These are phyloP conservation scores for Populus ilicifolia DNA, from an alignment of 345 rosid species.

Conservation along the genomic window DNA sequence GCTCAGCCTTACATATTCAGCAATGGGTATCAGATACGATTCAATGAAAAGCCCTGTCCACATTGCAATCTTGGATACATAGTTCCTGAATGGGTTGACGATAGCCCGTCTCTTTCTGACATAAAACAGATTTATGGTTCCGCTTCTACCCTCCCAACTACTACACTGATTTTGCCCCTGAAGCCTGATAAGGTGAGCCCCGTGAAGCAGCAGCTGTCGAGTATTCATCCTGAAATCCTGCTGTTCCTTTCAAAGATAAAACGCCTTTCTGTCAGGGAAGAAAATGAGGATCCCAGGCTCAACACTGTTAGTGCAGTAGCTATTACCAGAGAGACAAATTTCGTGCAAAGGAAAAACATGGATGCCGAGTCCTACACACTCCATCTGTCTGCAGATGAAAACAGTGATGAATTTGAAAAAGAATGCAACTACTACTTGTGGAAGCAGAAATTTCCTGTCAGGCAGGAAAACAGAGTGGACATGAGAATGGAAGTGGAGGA, in stretches of 20 bases:
- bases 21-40: slow-evolving; percentile 33
- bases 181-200: slow-evolving; percentile 57
- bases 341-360: slow-evolving; percentile 55
- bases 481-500: slow-evolving; percentile 65
- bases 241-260: slow-evolving; percentile 63
- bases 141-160: slow-evolving; percentile 45
- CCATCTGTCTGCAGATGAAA: slow-evolving; percentile 46
- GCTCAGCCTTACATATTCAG: slow-evolving; percentile 57
- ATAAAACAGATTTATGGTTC: slow-evolving; percentile 50
- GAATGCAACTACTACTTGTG: slow-evolving; percentile 62
- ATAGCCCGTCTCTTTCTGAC: slow-evolving; percentile 42
- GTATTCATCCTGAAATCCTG: slow-evolving; percentile 62
- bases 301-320: slow-evolving; percentile 47
- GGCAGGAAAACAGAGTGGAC: slow-evolving; percentile 46
- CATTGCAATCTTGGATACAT: slow-evolving; percentile 60
- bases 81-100: slow-evolving; percentile 80
- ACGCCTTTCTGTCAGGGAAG: slow-evolving; percentile 57
- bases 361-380: slow-evolving; percentile 68
- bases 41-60: not conserved
- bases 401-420: slow-evolving; percentile 8
- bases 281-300: slow-evolving; percentile 38
- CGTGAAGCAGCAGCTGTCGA: slow-evolving; percentile 65
- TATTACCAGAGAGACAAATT: slow-evolving; percentile 49
- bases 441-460: slow-evolving; percentile 70
- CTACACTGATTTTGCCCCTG: slow-evolving; percentile 56